These are phyloP conservation scores for Pseudogymnoascus verrucosus DNA, from an alignment of 2,329 filamentous ascomycete species.

Conservation along the genomic window DNA sequence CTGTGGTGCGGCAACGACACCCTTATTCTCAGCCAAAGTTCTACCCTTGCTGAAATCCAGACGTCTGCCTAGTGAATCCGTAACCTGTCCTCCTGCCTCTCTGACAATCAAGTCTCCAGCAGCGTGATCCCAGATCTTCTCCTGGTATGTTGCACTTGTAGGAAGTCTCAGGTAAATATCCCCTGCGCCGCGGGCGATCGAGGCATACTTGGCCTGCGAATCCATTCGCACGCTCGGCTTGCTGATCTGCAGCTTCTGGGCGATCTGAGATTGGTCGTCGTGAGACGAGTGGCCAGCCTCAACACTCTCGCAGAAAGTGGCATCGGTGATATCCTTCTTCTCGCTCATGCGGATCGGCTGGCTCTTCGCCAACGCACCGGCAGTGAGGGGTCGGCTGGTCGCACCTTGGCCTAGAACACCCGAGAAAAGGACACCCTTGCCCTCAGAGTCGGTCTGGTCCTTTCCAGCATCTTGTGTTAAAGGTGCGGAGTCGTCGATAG, in stretches of 20 bases:
- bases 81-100: slow-evolving; percentile 87
- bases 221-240: slow-evolving; percentile 91
- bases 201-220: slow-evolving; percentile 95
- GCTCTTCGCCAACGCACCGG: slow-evolving; percentile 43
- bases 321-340: slow-evolving; percentile 64
- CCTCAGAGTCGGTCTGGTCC: slow-evolving; percentile 64
- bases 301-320: slow-evolving; percentile 94
- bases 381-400: slow-evolving; percentile 63
- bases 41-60: slow-evolving; percentile 82
- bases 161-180: slow-evolving; percentile 92
- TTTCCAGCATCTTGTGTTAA: slow-evolving; percentile 65
- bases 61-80: slow-evolving; percentile 75
- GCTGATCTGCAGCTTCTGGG: slow-evolving; percentile 76
- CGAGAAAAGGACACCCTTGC: slow-evolving; percentile 81
- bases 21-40: slow-evolving; percentile 84
- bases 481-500: slow-evolving; percentile 68
- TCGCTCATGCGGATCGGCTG: slow-evolving; percentile 72
- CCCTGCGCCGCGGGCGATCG: slow-evolving; percentile 85
- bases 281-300: slow-evolving; percentile 90
- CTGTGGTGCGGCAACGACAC: slow-evolving; percentile 79
- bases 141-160: slow-evolving; percentile 77
- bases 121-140: slow-evolving; percentile 99
- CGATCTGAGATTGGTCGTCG: slow-evolving; percentile 77
- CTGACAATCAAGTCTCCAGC: slow-evolving; percentile 90
- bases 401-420: slow-evolving; percentile 75